phyloP scores from a whole-genome alignment of 345 rosid species.

The Kernera saxatilis region DNA sequence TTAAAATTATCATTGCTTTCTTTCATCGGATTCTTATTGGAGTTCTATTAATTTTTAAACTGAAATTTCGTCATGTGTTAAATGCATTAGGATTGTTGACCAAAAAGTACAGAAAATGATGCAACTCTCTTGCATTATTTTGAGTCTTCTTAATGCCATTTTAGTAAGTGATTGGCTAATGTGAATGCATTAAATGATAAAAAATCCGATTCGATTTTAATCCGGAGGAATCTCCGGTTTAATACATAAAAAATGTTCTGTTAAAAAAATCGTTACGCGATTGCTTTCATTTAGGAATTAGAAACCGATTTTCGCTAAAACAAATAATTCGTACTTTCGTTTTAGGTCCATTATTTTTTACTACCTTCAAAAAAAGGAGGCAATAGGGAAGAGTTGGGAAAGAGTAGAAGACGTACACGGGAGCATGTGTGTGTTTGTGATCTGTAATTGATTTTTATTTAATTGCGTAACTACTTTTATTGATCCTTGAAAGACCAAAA shows the following conservation, averaged over 20 bases:
- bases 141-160: too few species aligned
- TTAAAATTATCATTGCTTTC: background rate
- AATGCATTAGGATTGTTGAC: background rate
- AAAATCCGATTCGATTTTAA: too few species aligned
- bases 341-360: background rate
- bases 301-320: too few species aligned
- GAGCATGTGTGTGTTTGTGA: background rate
- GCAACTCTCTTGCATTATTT: too few species aligned
- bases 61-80: background rate
- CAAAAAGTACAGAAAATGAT: background rate
- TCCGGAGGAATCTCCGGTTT: too few species aligned
- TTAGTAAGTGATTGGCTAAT: too few species aligned
- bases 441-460: background rate
- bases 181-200: too few species aligned
- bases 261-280: too few species aligned
- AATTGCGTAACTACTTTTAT: background rate
- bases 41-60: background rate
- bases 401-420: conserved; percentile 8
- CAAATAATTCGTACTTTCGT: background rate
- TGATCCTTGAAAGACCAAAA: background rate
- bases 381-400: background rate
- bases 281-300: too few species aligned
- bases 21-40: background rate
- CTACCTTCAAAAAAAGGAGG: background rate
- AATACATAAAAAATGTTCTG: too few species aligned